Evolutionary conservation across 768 basidiomycete species (phyloP), one percentile per base, ranked within the genome.

Genomic region (Mycena vitilis): DNA sequence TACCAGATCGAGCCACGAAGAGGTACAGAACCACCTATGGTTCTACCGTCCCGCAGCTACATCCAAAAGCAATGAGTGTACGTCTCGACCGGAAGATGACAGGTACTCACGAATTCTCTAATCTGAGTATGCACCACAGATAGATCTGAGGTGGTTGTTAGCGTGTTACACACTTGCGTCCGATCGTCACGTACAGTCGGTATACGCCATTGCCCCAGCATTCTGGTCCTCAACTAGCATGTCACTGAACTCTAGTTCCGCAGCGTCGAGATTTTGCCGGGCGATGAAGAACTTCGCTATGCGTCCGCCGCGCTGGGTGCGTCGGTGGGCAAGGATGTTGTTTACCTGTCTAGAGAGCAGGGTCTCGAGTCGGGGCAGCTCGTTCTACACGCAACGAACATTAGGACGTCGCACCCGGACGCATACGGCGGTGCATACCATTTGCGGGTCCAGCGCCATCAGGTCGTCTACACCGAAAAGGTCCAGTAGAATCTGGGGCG

Each of bases 221-320:
- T 99, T 99, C 77, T 92, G 88, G 79, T 99, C 98, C 82, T 99
- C 98, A 30, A 98, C 90, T 15, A 99, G 85, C 93, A 98, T 93
- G 80, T 99, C 98, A 71, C 93, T 93, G 74, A 97, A 98, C 78
- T 99, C 98, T 52, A 99, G 88, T 81, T 99, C 97, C 59, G 89
- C 82, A 15, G 89, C 97, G 75, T 99, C 98, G 77, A 96, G 83
- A 76, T 98, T 95, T 77, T 99, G 98, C 11, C 98, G 88, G 0
- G 94, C 94, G 34, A 99, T 85, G 42, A 89, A 80, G 72, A 96
- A 82, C 76, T 89, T 92, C 9, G 84, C 82, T 40, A 78, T 73
- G 4, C 82, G 77, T 5, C 88, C 85, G 18, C 86, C 84, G 38
- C 91, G 85, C 65, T 89, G 85, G 2, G 80, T 74, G 59, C 84